These are phyloP conservation scores for Pichia inconspicua DNA, from an alignment of 1,139 yeast genomes.

Conservation along the genomic window DNA sequence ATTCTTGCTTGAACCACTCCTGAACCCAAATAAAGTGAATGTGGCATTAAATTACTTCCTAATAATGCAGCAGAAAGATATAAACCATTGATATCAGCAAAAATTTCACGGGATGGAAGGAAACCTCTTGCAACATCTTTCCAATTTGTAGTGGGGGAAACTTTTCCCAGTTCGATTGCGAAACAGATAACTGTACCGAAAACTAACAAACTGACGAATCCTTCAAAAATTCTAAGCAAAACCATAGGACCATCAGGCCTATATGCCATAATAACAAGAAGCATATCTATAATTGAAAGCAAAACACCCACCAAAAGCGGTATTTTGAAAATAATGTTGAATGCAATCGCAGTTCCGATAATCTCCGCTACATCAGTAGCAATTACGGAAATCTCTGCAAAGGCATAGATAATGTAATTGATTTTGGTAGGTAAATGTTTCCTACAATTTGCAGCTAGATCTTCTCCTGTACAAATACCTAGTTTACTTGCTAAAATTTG, in stretches of 20 bases:
- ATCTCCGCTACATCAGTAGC: slow-evolving; percentile 94
- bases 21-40: slow-evolving; percentile 82
- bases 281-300: slow-evolving; percentile 75
- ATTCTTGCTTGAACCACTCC: slow-evolving; percentile 89
- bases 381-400: slow-evolving; percentile 83
- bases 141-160: slow-evolving; percentile 37
- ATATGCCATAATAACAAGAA: slow-evolving; percentile 80
- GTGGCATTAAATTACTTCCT: slow-evolving; percentile 99
- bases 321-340: slow-evolving; percentile 69
- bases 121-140: slow-evolving; percentile 53
- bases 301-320: slow-evolving; percentile 77
- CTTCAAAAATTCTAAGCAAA: slow-evolving; percentile 73
- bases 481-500: slow-evolving; percentile 79
- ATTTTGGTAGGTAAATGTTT: slow-evolving; percentile 58
- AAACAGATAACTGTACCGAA: slow-evolving; percentile 81
- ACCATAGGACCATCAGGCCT: slow-evolving; percentile 80
- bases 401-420: slow-evolving; percentile 54
- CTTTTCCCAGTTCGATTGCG: slow-evolving; percentile 66
- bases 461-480: slow-evolving; percentile 88
- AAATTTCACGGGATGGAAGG: slow-evolving; percentile 64
- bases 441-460: slow-evolving; percentile 80
- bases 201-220: slow-evolving; percentile 69
- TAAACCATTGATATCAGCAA: slow-evolving; percentile 66
- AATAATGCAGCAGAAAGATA: slow-evolving; percentile 83
- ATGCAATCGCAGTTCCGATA: slow-evolving; percentile 86